phyloP scores from a whole-genome alignment of 2,329 filamentous ascomycete genomes.

The Neofusicoccum umdonicola region DNA sequence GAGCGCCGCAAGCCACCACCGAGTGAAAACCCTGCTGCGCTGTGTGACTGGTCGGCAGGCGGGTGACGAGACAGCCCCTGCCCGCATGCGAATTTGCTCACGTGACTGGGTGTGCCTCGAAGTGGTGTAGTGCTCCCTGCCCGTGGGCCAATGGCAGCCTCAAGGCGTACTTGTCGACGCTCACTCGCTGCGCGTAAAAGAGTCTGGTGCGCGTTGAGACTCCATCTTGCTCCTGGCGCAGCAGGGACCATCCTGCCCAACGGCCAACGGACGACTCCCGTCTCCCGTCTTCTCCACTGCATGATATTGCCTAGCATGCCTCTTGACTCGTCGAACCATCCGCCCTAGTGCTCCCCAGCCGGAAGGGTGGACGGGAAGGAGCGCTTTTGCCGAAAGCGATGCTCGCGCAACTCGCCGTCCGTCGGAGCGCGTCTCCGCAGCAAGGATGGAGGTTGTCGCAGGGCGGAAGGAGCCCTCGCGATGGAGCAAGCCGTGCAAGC shows the following conservation, averaged over 20 bases:
- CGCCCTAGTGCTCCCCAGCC: background rate
- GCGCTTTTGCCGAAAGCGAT: background rate
- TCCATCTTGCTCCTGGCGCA: conserved; percentile 9
- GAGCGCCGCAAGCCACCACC: conserved; percentile 6
- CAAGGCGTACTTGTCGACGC: background rate
- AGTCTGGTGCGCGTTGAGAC: conserved; percentile 5
- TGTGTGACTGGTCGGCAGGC: conserved; percentile 10
- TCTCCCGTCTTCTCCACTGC: conserved; percentile 14
- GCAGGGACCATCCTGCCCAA: conserved; percentile 16
- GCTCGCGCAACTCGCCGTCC: background rate
- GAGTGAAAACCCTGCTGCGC: conserved; percentile 1
- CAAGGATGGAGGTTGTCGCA: conserved; percentile 3
- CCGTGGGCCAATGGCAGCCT: background rate
- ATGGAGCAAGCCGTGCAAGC: background rate
- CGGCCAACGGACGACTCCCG: conserved; percentile 12
- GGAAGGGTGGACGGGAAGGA: background rate
- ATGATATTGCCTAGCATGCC: background rate
- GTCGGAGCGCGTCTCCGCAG: background rate
- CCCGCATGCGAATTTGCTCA: background rate
- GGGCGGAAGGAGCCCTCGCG: background rate
- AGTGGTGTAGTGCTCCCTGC: background rate
- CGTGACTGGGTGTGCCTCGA: background rate
- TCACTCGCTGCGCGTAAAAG: conserved; percentile 7
- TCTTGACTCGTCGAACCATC: conserved; percentile 7
- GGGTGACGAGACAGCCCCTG: conserved; percentile 5